Base-by-base conservation (phyloP, 1,284 basidiomycete species). In the Cutaneotrichosporon cyanovorans region DNA sequence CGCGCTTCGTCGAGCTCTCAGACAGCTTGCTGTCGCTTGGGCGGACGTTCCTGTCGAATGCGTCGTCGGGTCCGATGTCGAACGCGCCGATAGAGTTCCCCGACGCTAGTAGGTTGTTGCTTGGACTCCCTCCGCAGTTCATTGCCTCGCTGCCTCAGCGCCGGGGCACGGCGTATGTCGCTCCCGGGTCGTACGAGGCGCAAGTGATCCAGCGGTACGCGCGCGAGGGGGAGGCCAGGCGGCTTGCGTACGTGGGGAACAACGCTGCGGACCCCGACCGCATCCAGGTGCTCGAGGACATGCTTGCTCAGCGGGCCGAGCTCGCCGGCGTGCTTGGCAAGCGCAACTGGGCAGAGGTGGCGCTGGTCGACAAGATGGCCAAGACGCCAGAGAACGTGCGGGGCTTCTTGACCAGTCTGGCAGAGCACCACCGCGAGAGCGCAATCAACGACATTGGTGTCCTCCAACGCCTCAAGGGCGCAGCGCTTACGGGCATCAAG, bases 341-440 rank as follows among this genome's bases (percentile, higher is more conserved):
- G 59, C 75, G 81, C 36, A 90, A 84, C 55, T 96, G 80, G 74
- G 87, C 82, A 0, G 80, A 87, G 50, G 84, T 93, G 77, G 80
- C 83, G 1, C 76, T 95, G 7, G 78, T 80, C 23, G 90, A 95
- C 70, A 96, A 93, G 74, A 96, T 96, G 91, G 90, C 89, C 5
- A 87, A 85, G 69, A 85, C 80, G 34, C 89, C 89, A 40, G 82
- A 85, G 82, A 89, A 93, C 65, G 90, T 95, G 20, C 76, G 75
- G 50, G 80, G 82, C 30, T 96, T 96, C 70, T 75, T 96, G 46
- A 77, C 82, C 45, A 81, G 87, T 10, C 74, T 91, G 38, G 77
- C 87, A 58, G 76, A 80, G 38, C 82, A 87, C 60, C 90, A 87
- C 23, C 75, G 77, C 37, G 83, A 87, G 0, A 77, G 81, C 53